phyloP scores from a whole-genome alignment of 495 filamentous ascomycete genomes.

The Hypoxylon crocopeplum region DNA sequence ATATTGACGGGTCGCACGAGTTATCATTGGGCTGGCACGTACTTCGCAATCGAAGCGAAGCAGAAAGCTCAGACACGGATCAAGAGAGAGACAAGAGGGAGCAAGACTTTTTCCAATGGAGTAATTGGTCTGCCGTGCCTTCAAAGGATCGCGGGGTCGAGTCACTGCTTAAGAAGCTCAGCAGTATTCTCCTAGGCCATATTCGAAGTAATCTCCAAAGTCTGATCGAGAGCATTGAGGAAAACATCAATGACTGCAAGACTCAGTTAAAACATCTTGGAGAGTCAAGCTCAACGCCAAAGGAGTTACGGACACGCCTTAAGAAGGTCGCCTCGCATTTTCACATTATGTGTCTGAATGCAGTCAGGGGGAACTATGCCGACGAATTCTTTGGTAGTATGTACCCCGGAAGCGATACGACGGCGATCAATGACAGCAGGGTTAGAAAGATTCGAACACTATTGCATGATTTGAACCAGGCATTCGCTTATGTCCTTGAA shows the following conservation, averaged over 20 bases:
- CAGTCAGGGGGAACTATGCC: too few relatives aligned
- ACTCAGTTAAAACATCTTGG: slow-evolving; percentile 16
- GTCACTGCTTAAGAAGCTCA: slow-evolving; percentile 43
- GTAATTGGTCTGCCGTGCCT: slow-evolving; percentile 46
- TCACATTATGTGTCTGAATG: too few relatives aligned
- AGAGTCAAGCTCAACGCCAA: too few relatives aligned
- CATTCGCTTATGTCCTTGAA: too few relatives aligned
- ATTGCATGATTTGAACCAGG: too few relatives aligned
- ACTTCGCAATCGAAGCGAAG: slow-evolving; percentile 64
- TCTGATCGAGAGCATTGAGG: slow-evolving; percentile 39
- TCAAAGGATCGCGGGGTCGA: slow-evolving; percentile 38
- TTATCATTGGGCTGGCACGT: slow-evolving; percentile 78
- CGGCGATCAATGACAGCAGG: too few relatives aligned
- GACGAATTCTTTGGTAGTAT: too few relatives aligned
- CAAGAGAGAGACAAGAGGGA: slow-evolving; percentile 50
- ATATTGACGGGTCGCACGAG: slow-evolving; percentile 53
- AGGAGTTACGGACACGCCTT: too few relatives aligned
- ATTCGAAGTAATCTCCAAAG: slow-evolving; percentile 38
- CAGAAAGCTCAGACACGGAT: slow-evolving; percentile 38
- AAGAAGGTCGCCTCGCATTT: too few relatives aligned
- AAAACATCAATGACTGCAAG: slow-evolving; percentile 13
- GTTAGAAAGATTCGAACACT: too few relatives aligned
- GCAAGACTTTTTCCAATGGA: slow-evolving; percentile 46
- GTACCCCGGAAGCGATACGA: too few relatives aligned
- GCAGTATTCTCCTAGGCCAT: slow-evolving; percentile 39